These are phyloP conservation scores for Mariannaea elegans DNA, from an alignment of 2,329 filamentous ascomycete species.

Conservation along the genomic window DNA sequence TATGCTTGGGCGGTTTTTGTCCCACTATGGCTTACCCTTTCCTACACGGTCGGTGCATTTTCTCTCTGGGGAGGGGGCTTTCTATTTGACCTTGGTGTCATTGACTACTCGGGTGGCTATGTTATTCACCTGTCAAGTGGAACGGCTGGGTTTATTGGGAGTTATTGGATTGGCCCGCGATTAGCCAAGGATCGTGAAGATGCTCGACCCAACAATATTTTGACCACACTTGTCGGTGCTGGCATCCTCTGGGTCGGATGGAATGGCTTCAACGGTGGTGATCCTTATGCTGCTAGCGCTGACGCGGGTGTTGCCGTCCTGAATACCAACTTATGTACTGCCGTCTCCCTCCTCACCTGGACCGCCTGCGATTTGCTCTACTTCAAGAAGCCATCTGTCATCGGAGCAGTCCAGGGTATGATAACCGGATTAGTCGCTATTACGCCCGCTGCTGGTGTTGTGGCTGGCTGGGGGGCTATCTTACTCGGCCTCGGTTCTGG, in stretches of 20 bases:
- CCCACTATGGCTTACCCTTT: constrained; percentile 21
- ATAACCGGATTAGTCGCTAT: constrained; percentile 24
- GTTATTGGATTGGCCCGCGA: constrained; percentile 23
- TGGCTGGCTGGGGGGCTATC: constrained; percentile 24
- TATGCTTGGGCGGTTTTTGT: constrained; percentile 24
- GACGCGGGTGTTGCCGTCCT: constrained; percentile 24
- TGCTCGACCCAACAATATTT: constrained; percentile 17
- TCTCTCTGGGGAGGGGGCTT: constrained; percentile 25
- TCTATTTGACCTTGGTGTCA: constrained; percentile 20
- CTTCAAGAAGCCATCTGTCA: constrained; percentile 21
- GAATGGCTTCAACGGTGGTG: constrained; percentile 27
- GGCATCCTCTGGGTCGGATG: constrained; percentile 25
- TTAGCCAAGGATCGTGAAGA: constrained; percentile 14
- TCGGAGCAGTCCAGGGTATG: constrained; percentile 23
- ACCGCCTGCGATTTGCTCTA: constrained; percentile 16
- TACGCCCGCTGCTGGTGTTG: constrained; percentile 23
- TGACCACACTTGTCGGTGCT: constrained; percentile 16
- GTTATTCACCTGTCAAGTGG: constrained; percentile 24
- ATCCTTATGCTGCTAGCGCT: constrained; percentile 23
- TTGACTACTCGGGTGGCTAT: constrained; percentile 26
- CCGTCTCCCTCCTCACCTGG: constrained; percentile 21
- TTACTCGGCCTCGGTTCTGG: constrained; percentile 22
- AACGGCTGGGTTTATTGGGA: constrained; percentile 21
- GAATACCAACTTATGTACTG: constrained; percentile 26
- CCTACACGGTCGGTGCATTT: constrained; percentile 21